phyloP scores from a whole-genome alignment of 2,329 filamentous ascomycete genomes.

The Paecilomyces sp. region DNA sequence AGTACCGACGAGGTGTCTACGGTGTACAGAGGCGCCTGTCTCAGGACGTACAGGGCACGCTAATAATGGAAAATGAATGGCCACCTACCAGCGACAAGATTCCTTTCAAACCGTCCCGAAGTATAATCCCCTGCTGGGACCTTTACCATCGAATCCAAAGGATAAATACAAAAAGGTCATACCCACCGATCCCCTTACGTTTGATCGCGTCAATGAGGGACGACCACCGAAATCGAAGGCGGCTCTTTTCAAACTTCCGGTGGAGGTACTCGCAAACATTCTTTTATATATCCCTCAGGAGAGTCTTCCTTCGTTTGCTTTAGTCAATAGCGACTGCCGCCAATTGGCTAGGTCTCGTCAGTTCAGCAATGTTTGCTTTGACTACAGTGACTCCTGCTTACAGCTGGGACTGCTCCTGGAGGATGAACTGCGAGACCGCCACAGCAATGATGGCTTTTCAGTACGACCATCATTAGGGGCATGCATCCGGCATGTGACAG shows the following conservation, averaged over 20 bases:
- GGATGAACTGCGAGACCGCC: neutral
- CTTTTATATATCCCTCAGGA: neutral
- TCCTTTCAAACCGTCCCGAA: neutral
- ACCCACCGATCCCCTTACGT: neutral
- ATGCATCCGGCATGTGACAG: constrained; percentile 5
- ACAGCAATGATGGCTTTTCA: neutral
- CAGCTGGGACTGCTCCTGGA: neutral
- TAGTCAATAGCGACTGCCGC: constrained; percentile 4
- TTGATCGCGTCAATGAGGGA: constrained; percentile 2
- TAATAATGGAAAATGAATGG: neutral
- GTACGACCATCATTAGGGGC: constrained; percentile 2
- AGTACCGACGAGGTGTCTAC: neutral
- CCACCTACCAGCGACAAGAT: neutral
- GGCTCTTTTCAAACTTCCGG: constrained; percentile 1
- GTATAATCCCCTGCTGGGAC: neutral
- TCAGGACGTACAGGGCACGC: neutral
- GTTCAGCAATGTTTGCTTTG: neutral
- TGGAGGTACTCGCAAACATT: constrained; percentile 1
- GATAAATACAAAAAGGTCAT: neutral
- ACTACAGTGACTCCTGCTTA: neutral
- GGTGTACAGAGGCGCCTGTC: neutral
- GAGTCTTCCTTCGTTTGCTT: constrained; percentile 1
- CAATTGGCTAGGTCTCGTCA: constrained; percentile 4
- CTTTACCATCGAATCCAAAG: neutral
- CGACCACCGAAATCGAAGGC: neutral